Conservation (phyloP, 352 stramenopile species). For the Globisporangium polare region DNA sequence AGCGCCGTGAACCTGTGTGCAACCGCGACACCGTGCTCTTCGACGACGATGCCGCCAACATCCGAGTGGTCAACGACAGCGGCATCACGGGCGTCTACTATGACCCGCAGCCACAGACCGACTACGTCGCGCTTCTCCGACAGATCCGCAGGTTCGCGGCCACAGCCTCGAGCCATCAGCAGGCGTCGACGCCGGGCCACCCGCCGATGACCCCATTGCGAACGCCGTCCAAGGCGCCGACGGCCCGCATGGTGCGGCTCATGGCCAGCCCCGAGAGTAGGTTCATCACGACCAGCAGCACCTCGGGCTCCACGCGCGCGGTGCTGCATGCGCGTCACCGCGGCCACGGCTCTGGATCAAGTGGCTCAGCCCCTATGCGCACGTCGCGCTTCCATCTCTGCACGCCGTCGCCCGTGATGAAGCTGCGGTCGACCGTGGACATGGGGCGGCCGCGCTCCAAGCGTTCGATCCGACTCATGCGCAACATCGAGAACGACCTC, state of each 20-base stretch:
- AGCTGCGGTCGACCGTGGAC: conserved; percentile 72
- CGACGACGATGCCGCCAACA: conserved; percentile 75
- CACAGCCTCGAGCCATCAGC: no score
- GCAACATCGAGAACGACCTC: conserved; percentile 54
- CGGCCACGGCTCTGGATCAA: conserved; percentile 14
- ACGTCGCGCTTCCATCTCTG: conserved; percentile 57
- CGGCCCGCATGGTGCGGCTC: conserved; percentile 24
- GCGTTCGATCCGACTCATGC: conserved; percentile 39
- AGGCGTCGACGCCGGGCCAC: no score
- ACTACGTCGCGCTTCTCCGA: conserved; percentile 38
- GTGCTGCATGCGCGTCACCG: conserved; percentile 12
- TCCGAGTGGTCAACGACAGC: conserved; percentile 69
- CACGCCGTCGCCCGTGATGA: conserved; percentile 78
- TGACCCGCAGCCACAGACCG: conserved; percentile 34
- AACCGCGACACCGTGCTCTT: conserved; percentile 75
- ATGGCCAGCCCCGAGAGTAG: conserved; percentile 30
- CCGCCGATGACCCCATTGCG: conserved; percentile 6
- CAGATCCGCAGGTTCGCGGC: conserved; percentile 28
- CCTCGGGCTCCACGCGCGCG: background rate
- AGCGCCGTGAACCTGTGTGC: conserved; percentile 26
- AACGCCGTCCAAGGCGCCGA: conserved; percentile 13
- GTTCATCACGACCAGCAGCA: conserved; percentile 22
- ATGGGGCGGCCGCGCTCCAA: conserved; percentile 74
- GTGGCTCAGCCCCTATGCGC: conserved; percentile 16
- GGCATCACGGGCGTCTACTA: conserved; percentile 73